These are phyloP conservation scores for Pseudogymnoascus sp. DNA, from an alignment of 2,329 filamentous ascomycete species.

Conservation along the genomic window DNA sequence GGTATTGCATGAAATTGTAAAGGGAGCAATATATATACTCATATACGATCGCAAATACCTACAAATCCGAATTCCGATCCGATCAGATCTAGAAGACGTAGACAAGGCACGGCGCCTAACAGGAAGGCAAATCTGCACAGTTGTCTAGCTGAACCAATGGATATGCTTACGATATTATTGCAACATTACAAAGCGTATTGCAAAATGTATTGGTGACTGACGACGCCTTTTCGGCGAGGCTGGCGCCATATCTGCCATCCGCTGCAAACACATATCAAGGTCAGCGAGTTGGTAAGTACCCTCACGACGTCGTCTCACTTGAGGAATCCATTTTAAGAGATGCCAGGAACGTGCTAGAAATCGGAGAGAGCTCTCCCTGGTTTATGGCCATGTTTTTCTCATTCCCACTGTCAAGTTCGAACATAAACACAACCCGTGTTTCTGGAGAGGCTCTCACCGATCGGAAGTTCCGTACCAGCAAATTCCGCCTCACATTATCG, in stretches of 20 bases:
- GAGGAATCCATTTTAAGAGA: background rate
- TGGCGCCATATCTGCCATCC: background rate
- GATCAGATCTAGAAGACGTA: background rate
- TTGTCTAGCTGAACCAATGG: background rate
- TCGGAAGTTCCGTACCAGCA: background rate
- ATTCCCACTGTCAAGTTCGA: background rate
- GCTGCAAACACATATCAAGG: background rate
- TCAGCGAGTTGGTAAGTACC: background rate
- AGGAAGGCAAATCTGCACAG: background rate
- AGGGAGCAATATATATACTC: background rate
- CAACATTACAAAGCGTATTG: background rate
- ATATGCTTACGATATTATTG: background rate
- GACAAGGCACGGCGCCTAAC: background rate
- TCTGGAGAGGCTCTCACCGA: background rate
- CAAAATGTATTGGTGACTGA: background rate
- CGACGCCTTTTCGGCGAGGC: background rate
- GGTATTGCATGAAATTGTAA: background rate
- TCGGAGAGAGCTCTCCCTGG: too few species aligned
- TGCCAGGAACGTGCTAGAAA: too few species aligned
- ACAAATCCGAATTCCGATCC: background rate
- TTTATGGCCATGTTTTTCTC: background rate
- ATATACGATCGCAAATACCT: background rate
- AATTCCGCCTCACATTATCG: background rate
- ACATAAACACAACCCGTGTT: background rate
- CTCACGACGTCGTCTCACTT: background rate